Base-by-base conservation (phyloP, 2,329 filamentous ascomycete genomes). In the Alternaria dauci region DNA sequence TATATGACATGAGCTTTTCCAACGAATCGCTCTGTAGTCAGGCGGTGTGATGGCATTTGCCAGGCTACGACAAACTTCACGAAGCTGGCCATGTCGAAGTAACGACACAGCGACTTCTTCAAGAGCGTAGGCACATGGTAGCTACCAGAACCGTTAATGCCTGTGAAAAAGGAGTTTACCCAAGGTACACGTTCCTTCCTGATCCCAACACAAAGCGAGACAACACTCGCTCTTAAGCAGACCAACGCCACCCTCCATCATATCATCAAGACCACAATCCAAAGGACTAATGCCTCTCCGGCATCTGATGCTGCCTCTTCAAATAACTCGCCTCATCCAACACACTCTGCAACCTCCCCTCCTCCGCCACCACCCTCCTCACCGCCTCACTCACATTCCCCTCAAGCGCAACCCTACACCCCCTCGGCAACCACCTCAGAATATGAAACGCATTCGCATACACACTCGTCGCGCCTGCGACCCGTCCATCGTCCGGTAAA, bases 391-490 rank as follows among this genome's bases (percentile, higher is more conserved):
- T 76, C 9, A 79, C 78, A 42, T 75, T 76, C 2, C 80, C 81
- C 58, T 79, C 73, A 7, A 83, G 64, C 26, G 75, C 66, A 5
- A 83, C 79, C 50, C 75, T 73, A 52, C 79, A 81, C n/a, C 74
- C 71, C 62, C 77, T 71, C 2, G 81, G 81, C 59, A 83, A 63
- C 81, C 81, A 83, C 14, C 81, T 63, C 38, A 83, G 66, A 34
- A 82, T 82, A 59, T 82, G 81, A 58, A 83, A 83, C 0, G 80
- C 81, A 57, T 82, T 82, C 14, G 80, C 80, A 57, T 82, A 82
- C 8, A 82, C 79, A 25, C 78, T 81, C 3, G 77, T 80, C 26
- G 79, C 78, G 8, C 76, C 75, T 1, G 54, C 61, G 9, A 63
- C 51, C 8, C 61, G 36, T n/a, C 67, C 62, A 30, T 77, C 76